These are phyloP conservation scores for Pichia thaimueangensis DNA, from an alignment of 805 yeast genomes.

Conservation along the genomic window DNA sequence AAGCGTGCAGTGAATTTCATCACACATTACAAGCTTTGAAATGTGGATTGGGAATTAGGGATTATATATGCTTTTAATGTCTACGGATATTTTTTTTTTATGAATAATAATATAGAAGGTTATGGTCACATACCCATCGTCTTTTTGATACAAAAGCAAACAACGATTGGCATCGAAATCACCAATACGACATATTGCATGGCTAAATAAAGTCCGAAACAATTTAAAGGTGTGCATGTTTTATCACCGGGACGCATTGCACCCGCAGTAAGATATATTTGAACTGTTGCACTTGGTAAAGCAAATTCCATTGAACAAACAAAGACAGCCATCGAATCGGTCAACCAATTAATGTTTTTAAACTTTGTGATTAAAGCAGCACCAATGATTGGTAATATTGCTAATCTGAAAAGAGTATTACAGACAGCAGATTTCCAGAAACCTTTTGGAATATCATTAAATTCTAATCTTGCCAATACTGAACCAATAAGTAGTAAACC, in stretches of 20 bases:
- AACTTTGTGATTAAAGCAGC: constrained; percentile 43
- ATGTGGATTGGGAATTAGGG: too few relatives aligned
- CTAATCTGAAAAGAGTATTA: constrained; percentile 36
- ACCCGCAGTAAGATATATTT: constrained; percentile 54
- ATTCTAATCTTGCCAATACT: constrained; percentile 43
- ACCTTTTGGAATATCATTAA: constrained; percentile 41
- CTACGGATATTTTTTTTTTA: too few relatives aligned
- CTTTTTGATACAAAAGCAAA: constrained; percentile 35
- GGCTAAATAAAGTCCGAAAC: constrained; percentile 46
- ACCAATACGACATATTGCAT: constrained; percentile 42
- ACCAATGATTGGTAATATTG: constrained; percentile 48
- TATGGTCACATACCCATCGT: constrained; percentile 22
- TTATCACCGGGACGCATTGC: constrained; percentile 45
- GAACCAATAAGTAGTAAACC: constrained; percentile 51
- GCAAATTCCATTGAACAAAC: constrained; percentile 43
- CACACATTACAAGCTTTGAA: too few relatives aligned
- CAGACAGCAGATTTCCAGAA: constrained; percentile 51
- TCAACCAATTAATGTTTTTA: constrained; percentile 43
- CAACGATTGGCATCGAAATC: constrained; percentile 45
- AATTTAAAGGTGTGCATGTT: constrained; percentile 43
- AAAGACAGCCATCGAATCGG: constrained; percentile 36
- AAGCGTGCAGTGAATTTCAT: too few relatives aligned
- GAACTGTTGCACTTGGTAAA: constrained; percentile 52
- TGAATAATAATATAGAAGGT: too few relatives aligned
- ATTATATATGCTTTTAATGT: too few relatives aligned